Conservation (phyloP, 768 basidiomycete species). For the Termitomyces sp. region DNA sequence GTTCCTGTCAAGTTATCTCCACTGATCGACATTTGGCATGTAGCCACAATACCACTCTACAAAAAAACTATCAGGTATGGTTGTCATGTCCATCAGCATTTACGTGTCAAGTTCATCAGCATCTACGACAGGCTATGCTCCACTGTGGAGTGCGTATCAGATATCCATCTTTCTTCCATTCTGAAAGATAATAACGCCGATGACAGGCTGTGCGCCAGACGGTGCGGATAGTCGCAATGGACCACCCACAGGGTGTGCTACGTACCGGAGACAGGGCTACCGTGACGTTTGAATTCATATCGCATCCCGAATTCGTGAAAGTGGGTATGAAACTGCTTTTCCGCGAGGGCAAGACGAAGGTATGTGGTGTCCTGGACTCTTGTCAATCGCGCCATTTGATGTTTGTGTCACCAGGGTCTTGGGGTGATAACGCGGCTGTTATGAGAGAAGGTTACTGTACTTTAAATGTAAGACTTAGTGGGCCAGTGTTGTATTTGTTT, state of each 20-base stretch:
- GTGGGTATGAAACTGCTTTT: constrained; percentile 92
- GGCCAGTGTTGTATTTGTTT: constrained; percentile 1
- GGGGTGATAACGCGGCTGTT: constrained; percentile 71
- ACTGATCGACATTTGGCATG: background rate
- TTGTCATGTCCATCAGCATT: background rate
- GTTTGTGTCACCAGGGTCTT: constrained; percentile 53
- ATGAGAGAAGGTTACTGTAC: constrained; percentile 25
- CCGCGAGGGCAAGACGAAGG: constrained; percentile 95
- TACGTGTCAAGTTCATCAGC: background rate
- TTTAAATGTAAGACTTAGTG: background rate
- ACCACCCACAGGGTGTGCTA: constrained; percentile 83
- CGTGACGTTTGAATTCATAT: constrained; percentile 93
- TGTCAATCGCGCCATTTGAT: too few species aligned
- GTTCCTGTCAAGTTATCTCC: background rate
- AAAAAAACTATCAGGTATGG: constrained; percentile 86
- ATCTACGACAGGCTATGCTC: constrained; percentile 67
- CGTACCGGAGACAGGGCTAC: constrained; percentile 94
- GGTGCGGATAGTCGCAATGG: constrained; percentile 86
- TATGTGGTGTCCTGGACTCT: constrained; percentile 18
- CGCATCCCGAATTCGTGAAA: constrained; percentile 88
- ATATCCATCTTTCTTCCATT: background rate
- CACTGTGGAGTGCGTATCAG: constrained; percentile 80
- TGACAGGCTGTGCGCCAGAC: constrained; percentile 84
- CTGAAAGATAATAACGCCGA: background rate
- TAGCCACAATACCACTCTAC: constrained; percentile 90